These are phyloP conservation scores for Exophiala dermatitidis DNA, from an alignment of 2,329 filamentous ascomycete genomes.

Conservation along the genomic window DNA sequence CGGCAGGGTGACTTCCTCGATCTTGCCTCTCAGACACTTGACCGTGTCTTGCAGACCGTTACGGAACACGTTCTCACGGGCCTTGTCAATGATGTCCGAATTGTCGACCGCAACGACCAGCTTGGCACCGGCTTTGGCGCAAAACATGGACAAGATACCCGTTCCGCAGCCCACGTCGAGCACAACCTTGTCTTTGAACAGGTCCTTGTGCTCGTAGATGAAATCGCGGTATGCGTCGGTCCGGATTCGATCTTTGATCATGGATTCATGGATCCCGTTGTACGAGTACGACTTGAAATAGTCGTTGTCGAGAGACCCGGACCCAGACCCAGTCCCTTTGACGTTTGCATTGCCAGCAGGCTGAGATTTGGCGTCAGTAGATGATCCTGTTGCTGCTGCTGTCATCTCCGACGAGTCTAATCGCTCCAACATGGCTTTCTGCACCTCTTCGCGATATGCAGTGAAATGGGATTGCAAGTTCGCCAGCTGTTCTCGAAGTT, in stretches of 20 bases:
- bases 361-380: not conserved
- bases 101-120: conserved; percentile 88
- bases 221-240: conserved; percentile 93
- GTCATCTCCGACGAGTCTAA: conserved; percentile 43
- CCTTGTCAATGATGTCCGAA: conserved; percentile 80
- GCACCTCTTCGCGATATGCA: conserved; percentile 58
- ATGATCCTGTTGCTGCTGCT: conserved; percentile 25
- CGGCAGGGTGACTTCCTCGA: conserved; percentile 76
- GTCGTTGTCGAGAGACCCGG: conserved; percentile 41
- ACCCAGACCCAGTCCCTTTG: conserved; percentile 40
- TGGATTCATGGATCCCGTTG: conserved; percentile 87
- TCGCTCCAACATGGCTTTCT: conserved; percentile 59
- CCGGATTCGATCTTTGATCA: conserved; percentile 83
- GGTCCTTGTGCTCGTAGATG: conserved; percentile 81
- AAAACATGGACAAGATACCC: conserved; percentile 90
- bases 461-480: conserved; percentile 55
- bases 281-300: conserved; percentile 61
- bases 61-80: conserved; percentile 72
- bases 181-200: conserved; percentile 79
- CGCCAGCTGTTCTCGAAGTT: conserved; percentile 56
- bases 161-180: conserved; percentile 83
- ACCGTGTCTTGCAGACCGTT: conserved; percentile 70
- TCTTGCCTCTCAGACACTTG: conserved; percentile 73
- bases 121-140: conserved; percentile 78
- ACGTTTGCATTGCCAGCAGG: conserved; percentile 31